A percentile compares a stretch with the other conserved stretches of the same genome.
Evolutionary conservation across 2,329 filamentous ascomycete genomes (phyloP).

Genomic region (Ceratocystis harringtonii): DNA sequence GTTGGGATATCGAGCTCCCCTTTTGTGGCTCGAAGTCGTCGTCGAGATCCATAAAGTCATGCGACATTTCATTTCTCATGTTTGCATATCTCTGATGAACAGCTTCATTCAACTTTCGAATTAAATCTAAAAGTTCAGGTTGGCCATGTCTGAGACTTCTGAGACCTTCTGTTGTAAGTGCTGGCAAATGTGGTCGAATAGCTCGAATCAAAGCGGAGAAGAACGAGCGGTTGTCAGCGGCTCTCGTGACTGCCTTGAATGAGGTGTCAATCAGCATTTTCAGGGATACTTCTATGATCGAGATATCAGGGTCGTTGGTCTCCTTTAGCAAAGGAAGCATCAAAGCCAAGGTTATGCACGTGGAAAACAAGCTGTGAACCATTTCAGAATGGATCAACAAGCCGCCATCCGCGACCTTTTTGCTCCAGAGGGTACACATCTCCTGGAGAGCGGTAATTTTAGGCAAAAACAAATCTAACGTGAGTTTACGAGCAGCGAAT

Average conservation of each 20-base stretch:
- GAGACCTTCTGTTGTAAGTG: conserved; percentile 27
- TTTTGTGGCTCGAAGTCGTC: conserved; percentile 47
- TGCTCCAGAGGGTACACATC: conserved; percentile 34
- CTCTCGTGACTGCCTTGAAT: conserved; percentile 28
- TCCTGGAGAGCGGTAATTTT: conserved; percentile 36
- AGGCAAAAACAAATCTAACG: conserved; percentile 39
- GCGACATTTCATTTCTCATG: conserved; percentile 25
- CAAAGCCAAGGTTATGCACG: conserved; percentile 31
- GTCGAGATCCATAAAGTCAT: conserved; percentile 53
- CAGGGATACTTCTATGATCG: conserved; percentile 33
- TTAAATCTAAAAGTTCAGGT: conserved; percentile 29
- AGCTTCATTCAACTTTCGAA: conserved; percentile 28
- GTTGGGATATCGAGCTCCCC: conserved; percentile 28
- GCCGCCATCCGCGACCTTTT: conserved; percentile 31
- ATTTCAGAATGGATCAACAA: conserved; percentile 37
- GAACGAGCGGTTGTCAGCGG: conserved; percentile 33
- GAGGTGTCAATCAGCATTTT: conserved; percentile 29
- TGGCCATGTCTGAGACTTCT: conserved; percentile 27
- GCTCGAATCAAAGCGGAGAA: conserved; percentile 33
- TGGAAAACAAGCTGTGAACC: conserved; percentile 37
- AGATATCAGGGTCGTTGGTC: conserved; percentile 34
- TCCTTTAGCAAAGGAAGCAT: conserved; percentile 34
- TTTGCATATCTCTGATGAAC: conserved; percentile 24
- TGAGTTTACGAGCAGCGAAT: conserved; percentile 34
- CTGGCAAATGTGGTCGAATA: conserved; percentile 33